Evolutionary conservation across 2,329 filamentous ascomycete genomes (phyloP).

Genomic region (Cordyceps javanica): DNA sequence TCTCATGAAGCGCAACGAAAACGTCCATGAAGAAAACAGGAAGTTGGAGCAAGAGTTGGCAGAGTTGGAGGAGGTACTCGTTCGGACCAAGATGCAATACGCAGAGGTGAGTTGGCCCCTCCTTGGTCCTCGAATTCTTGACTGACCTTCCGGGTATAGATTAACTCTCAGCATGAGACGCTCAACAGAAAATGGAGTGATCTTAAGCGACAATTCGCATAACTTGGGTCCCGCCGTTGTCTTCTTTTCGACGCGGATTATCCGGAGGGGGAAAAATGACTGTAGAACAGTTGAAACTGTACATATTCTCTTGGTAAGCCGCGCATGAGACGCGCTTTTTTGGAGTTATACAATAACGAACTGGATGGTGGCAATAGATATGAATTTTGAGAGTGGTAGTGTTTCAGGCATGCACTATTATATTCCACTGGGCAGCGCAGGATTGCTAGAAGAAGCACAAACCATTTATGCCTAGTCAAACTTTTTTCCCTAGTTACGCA

Average conservation of each 20-base stretch:
- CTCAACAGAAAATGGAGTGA: constrained; percentile 74
- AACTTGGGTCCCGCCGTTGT: constrained; percentile 10
- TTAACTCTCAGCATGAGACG: constrained; percentile 64
- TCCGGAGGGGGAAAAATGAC: background rate
- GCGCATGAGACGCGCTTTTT: background rate
- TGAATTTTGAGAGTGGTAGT: background rate
- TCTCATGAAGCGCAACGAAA: constrained; percentile 85
- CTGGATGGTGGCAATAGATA: background rate
- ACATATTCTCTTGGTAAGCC: constrained; percentile 6
- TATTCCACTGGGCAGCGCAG: background rate
- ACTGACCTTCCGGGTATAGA: constrained; percentile 37
- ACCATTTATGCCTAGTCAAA: background rate
- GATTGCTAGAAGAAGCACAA: background rate
- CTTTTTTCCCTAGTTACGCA: constrained; percentile 1
- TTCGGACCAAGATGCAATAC: constrained; percentile 89
- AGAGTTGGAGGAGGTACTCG: constrained; percentile 87
- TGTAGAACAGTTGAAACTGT: constrained; percentile 3
- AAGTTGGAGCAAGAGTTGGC: constrained; percentile 81
- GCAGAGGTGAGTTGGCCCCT: constrained; percentile 70
- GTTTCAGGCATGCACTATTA: background rate
- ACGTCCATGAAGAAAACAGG: constrained; percentile 90
- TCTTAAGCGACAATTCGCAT: constrained; percentile 54
- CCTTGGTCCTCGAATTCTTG: background rate
- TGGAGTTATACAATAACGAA: background rate
- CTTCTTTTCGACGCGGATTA: background rate